Evolutionary conservation across 106 monocot genomes (phyloP).

Genomic region (Apostasia ramifera): DNA sequence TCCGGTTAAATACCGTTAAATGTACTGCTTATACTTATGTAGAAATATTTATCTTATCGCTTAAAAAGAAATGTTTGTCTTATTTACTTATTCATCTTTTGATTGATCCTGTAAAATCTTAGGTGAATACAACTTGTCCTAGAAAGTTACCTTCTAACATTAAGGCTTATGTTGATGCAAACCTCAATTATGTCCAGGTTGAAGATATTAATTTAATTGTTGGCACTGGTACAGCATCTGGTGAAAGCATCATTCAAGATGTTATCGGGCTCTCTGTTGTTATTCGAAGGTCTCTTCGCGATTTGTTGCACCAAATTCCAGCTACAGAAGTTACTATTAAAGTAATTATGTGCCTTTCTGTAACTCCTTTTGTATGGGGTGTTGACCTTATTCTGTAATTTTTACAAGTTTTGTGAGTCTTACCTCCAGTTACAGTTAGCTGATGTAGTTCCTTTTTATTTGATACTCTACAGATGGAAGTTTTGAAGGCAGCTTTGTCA

Average conservation of each 20-base stretch:
- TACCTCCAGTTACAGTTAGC: neutral
- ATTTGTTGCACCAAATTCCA: slow-evolving; percentile 84
- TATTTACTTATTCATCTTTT: too few relatives aligned
- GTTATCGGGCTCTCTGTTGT: slow-evolving; percentile 78
- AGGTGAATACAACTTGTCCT: neutral
- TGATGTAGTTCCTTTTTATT: slow-evolving; percentile 2
- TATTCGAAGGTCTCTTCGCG: slow-evolving; percentile 74
- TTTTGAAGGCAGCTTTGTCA: slow-evolving; percentile 74
- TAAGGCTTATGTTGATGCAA: neutral
- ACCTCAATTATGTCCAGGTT: slow-evolving; percentile 29
- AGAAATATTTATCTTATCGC: too few relatives aligned
- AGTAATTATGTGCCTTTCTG: slow-evolving; percentile 27
- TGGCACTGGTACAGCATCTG: slow-evolving; percentile 46
- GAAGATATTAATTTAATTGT: slow-evolving; percentile 82
- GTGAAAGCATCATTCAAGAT: slow-evolving; percentile 92
- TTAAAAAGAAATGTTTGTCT: too few relatives aligned
- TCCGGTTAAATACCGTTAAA: too few relatives aligned
- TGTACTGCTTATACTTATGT: too few relatives aligned
- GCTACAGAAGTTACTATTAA: slow-evolving; percentile 47
- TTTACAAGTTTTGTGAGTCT: neutral
- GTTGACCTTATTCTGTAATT: neutral
- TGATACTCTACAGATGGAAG: slow-evolving; percentile 39
- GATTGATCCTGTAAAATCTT: too few relatives aligned
- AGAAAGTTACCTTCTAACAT: neutral
- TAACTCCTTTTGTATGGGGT: neutral